phyloP scores from a whole-genome alignment of 179 eudicot species.

The Dionaea muscipula region DNA sequence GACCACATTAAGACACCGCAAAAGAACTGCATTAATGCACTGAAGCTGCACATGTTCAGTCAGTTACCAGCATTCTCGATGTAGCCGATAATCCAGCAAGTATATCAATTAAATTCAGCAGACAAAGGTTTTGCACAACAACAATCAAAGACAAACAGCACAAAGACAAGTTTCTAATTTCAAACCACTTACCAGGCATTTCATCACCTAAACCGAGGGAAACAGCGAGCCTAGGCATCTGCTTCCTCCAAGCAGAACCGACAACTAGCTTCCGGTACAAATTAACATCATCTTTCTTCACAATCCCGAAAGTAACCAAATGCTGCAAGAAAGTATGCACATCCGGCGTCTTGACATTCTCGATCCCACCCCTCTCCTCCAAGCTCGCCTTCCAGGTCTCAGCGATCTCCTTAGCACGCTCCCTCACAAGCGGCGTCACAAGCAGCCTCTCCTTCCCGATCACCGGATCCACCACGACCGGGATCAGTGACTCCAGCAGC shows the following conservation, averaged over 20 bases:
- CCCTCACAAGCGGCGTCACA: constrained; percentile 64
- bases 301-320: constrained; percentile 88
- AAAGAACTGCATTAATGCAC: too few species aligned
- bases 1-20: too few species aligned
- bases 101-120: too few species aligned
- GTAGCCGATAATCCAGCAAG: too few species aligned
- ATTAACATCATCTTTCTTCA: constrained; percentile 61
- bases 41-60: too few species aligned
- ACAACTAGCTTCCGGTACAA: constrained; percentile 85
- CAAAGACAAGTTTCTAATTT: neutral
- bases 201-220: constrained; percentile 75
- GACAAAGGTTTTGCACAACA: too few species aligned
- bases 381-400: constrained; percentile 85
- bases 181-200: constrained; percentile 65
- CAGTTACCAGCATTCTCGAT: too few species aligned
- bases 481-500: constrained; percentile 69
- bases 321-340: constrained; percentile 94
- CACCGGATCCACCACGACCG: constrained; percentile 69
- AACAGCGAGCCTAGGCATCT: constrained; percentile 96
- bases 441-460: constrained; percentile 65
- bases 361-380: constrained; percentile 87
- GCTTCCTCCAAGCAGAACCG: constrained; percentile 96
- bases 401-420: constrained; percentile 63
- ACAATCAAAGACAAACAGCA: too few species aligned
- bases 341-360: constrained; percentile 88